These are phyloP conservation scores for Ophiostoma populinum DNA, from an alignment of 2,329 filamentous ascomycete species.

Conservation along the genomic window DNA sequence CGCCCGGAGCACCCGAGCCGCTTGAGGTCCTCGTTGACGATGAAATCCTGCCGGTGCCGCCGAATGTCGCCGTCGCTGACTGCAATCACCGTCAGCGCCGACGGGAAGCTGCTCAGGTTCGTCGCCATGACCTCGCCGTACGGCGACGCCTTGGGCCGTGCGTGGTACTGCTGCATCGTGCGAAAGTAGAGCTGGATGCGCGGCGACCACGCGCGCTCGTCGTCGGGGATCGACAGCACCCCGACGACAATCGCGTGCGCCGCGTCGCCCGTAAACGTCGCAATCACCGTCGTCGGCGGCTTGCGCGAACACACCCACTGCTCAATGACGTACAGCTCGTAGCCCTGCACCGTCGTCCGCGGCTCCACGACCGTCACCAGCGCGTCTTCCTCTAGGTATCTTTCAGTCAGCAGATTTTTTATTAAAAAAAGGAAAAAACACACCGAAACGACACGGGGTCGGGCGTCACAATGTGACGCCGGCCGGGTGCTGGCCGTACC, in stretches of 20 bases:
- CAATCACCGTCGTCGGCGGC: slow-evolving; percentile 81
- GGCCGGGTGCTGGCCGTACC: slow-evolving; percentile 11
- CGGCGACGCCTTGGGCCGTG: slow-evolving; percentile 62
- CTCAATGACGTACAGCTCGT: slow-evolving; percentile 87
- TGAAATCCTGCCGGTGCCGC: slow-evolving; percentile 66
- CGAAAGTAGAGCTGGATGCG: slow-evolving; percentile 71
- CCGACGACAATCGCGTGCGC: slow-evolving; percentile 63
- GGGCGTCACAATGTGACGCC: slow-evolving; percentile 36
- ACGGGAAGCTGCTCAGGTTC: slow-evolving; percentile 82
- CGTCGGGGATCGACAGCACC: slow-evolving; percentile 64
- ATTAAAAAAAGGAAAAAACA: too few relatives aligned
- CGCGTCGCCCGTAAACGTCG: slow-evolving; percentile 78
- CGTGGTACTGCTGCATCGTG: slow-evolving; percentile 71
- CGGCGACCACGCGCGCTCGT: slow-evolving; percentile 65
- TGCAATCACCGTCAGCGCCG: slow-evolving; percentile 76
- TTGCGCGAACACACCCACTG: slow-evolving; percentile 92
- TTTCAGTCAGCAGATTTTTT: too few relatives aligned
- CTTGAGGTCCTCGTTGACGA: slow-evolving; percentile 90
- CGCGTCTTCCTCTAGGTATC: slow-evolving; percentile 64
- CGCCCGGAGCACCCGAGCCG: slow-evolving; percentile 81
- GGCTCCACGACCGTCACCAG: slow-evolving; percentile 59
- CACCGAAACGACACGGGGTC: slow-evolving; percentile 41
- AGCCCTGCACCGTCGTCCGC: slow-evolving; percentile 54
- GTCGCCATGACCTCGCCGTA: slow-evolving; percentile 84
- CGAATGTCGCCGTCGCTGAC: slow-evolving; percentile 75